Conservation (phyloP, 2,329 filamentous ascomycete genomes). For the Xylariaceae sp. region DNA sequence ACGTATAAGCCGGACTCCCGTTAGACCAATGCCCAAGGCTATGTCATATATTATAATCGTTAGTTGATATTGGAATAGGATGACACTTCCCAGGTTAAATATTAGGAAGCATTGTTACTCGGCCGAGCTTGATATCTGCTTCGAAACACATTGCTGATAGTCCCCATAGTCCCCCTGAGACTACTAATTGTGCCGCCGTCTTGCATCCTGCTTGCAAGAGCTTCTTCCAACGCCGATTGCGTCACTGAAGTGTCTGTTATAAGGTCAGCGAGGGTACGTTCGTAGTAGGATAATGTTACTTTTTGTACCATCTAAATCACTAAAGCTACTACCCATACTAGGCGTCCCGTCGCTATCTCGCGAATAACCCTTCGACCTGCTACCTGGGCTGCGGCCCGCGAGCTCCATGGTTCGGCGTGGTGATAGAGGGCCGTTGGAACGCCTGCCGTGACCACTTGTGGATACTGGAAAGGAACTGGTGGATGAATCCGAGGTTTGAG, state of each 20-base stretch:
- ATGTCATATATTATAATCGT: not conserved
- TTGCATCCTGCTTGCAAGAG: constrained; percentile 65
- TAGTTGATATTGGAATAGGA: not conserved
- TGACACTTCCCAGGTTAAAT: not conserved
- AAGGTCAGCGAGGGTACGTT: constrained; percentile 11
- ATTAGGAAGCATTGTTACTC: constrained; percentile 9
- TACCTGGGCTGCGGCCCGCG: constrained; percentile 47
- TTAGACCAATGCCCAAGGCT: not conserved
- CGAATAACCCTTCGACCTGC: constrained; percentile 45
- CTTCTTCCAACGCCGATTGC: constrained; percentile 74
- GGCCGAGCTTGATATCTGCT: constrained; percentile 50
- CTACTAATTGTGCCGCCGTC: constrained; percentile 51
- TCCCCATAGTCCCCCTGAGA: constrained; percentile 66
- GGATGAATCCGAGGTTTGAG: constrained; percentile 60
- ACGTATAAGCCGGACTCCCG: not conserved
- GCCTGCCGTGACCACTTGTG: constrained; percentile 31
- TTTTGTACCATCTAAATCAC: constrained; percentile 67
- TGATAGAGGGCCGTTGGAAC: constrained; percentile 44
- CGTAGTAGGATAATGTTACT: not conserved
- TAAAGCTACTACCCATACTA: constrained; percentile 81
- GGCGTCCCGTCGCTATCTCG: constrained; percentile 67
- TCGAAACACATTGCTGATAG: constrained; percentile 58
- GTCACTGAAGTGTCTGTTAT: constrained; percentile 69
- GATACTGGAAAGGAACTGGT: constrained; percentile 43
- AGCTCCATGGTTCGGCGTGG: constrained; percentile 56